Percentiles rank a stretch among this genome's conserved stretches.
Conservation (phyloP, 1,139 yeast genomes). For the Geotrichum aggregatum region DNA sequence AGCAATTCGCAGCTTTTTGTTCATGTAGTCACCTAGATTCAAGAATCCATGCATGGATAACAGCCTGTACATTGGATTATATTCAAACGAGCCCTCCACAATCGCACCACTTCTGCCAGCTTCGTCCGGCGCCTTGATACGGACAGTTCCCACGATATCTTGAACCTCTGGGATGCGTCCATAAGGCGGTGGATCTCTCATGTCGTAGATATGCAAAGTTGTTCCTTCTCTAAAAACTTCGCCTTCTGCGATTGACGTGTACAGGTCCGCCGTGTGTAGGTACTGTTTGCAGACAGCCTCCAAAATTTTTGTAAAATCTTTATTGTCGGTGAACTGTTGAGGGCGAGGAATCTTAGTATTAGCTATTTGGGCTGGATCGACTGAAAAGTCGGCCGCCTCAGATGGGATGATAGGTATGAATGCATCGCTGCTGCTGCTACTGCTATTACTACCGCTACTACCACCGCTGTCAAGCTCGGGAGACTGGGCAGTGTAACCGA, state of each 20-base stretch:
- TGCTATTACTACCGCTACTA: too few species aligned
- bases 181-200: conserved; percentile 60
- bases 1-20: conserved; percentile 42
- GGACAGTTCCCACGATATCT: conserved; percentile 64
- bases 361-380: conserved; percentile 24
- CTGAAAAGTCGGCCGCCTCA: conserved; percentile 23
- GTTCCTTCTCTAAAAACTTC: conserved; percentile 39
- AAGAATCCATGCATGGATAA: conserved; percentile 56
- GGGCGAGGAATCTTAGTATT: conserved; percentile 13
- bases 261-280: conserved; percentile 52
- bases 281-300: conserved; percentile 35
- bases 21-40: conserved; percentile 53
- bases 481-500: conserved; percentile 14
- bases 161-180: conserved; percentile 72
- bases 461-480: too few species aligned
- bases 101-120: conserved; percentile 34
- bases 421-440: background rate
- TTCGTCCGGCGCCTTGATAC: conserved; percentile 44
- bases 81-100: conserved; percentile 52
- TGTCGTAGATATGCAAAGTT: conserved; percentile 48
- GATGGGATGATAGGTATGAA: conserved; percentile 23
- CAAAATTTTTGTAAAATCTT: conserved; percentile 32
- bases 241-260: conserved; percentile 58
- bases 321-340: conserved; percentile 13
- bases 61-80: conserved; percentile 57